These are phyloP conservation scores for Drechslera avenae DNA, from an alignment of 2,329 filamentous ascomycete genomes.

Conservation along the genomic window DNA sequence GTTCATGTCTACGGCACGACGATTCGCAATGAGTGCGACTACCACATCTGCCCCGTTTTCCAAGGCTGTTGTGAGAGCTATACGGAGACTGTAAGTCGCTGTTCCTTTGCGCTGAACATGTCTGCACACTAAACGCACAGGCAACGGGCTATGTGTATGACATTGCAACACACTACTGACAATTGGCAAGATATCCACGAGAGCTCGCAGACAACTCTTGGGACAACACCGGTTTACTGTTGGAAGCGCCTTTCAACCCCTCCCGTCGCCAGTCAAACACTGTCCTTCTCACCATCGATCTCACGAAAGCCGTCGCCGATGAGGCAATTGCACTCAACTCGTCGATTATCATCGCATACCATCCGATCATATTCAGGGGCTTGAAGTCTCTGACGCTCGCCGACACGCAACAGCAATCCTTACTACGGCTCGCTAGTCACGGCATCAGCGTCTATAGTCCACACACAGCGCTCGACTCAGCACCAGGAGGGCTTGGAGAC, in stretches of 20 bases:
- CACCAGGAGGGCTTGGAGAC: conserved; percentile 82
- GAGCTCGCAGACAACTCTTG: conserved; percentile 86
- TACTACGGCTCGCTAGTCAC: conserved; percentile 79
- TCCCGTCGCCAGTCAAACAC: conserved; percentile 65
- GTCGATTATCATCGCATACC: conserved; percentile 86
- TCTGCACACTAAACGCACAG: not conserved
- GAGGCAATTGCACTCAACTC: conserved; percentile 81
- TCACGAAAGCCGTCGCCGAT: conserved; percentile 85
- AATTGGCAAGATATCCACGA: conserved; percentile 74
- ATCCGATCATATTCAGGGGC: conserved; percentile 94
- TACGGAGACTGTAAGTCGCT: conserved; percentile 73
- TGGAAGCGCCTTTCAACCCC: conserved; percentile 69
- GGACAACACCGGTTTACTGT: conserved; percentile 89
- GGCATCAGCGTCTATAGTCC: conserved; percentile 96
- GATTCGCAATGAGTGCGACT: conserved; percentile 50
- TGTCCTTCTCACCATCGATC: conserved; percentile 83
- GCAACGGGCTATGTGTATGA: not conserved
- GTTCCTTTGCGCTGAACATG: not conserved
- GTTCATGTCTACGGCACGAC: conserved; percentile 44
- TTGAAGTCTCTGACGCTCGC: conserved; percentile 85
- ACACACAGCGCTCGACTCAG: conserved; percentile 92
- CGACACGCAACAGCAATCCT: conserved; percentile 84
- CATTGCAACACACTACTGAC: conserved; percentile 8
- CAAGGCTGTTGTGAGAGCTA: conserved; percentile 72
- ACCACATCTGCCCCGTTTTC: conserved; percentile 64